Conservation (phyloP, 345 rosid genomes). For the Sisymbrium altissimum region DNA sequence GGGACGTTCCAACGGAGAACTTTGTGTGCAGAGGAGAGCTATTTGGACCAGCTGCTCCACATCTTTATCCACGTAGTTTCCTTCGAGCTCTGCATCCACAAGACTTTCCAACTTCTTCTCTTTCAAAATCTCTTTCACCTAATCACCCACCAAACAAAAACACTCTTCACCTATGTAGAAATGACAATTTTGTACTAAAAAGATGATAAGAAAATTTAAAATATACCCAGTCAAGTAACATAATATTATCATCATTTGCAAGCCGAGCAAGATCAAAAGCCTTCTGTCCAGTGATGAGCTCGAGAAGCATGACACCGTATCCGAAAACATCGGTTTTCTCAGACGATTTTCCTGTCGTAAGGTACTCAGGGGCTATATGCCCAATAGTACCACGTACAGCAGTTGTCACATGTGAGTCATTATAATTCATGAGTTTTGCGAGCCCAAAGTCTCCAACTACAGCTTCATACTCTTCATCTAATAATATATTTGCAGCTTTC, state of each 20-base stretch:
- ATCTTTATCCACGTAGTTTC: slow-evolving; percentile 30
- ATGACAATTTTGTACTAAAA: neutral
- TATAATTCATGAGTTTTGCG: neutral
- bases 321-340: neutral
- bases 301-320: neutral
- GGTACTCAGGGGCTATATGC: neutral
- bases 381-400: neutral
- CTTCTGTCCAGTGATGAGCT: neutral
- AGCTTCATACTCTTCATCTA: neutral
- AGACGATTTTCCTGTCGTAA: neutral
- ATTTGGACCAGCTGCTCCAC: slow-evolving; percentile 90
- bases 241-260: neutral
- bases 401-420: neutral
- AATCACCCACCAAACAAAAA: neutral
- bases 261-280: neutral
- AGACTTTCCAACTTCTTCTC: neutral
- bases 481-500: neutral
- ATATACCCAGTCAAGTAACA: neutral
- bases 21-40: slow-evolving; percentile 90
- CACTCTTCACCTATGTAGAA: neutral
- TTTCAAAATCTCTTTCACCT: neutral
- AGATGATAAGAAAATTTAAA: neutral
- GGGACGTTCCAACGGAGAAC: slow-evolving; percentile 80
- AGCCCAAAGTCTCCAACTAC: neutral
- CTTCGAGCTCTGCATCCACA: slow-evolving; percentile 15